phyloP scores from a whole-genome alignment of 163 green algal genomes.

The Chlamydomonas reinhardtii region DNA sequence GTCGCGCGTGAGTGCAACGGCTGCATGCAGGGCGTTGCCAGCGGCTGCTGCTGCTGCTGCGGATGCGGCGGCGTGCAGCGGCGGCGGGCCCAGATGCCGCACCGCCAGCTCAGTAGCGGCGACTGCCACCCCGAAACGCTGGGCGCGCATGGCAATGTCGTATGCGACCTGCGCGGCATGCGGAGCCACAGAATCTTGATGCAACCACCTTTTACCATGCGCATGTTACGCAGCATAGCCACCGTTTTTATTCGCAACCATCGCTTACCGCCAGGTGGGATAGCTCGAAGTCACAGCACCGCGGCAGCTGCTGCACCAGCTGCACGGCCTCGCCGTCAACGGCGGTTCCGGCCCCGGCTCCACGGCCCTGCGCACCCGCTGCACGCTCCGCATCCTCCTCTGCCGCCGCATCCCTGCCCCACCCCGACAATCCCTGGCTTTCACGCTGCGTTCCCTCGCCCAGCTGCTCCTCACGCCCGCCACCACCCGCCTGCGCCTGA shows the following conservation, averaged over 20 bases:
- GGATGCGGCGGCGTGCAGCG: not conserved
- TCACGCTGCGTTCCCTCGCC: not conserved
- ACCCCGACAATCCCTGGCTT: not conserved
- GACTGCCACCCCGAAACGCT: slow-evolving; percentile 4
- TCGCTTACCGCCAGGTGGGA: slow-evolving; percentile 2
- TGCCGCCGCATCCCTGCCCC: not conserved
- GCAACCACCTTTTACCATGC: not conserved
- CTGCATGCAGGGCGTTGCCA: not conserved
- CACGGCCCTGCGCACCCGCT: not conserved
- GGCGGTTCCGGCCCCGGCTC: not conserved
- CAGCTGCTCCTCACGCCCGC: not conserved
- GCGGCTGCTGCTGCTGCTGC: not conserved
- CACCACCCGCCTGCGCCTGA: not conserved
- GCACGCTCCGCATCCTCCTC: not conserved
- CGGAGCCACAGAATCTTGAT: not conserved
- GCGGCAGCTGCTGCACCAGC: slow-evolving; percentile 16
- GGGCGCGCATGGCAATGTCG: slow-evolving; percentile 27
- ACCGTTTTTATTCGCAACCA: not conserved
- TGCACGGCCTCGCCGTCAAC: not conserved
- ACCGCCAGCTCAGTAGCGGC: slow-evolving; percentile 22
- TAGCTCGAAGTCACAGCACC: slow-evolving; percentile 39
- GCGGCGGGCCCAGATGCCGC: not conserved
- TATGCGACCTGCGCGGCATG: slow-evolving; percentile 21
- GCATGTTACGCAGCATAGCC: not conserved
- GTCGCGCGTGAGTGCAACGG: not conserved